Evolutionary conservation across 441 rosid species (phyloP).

Genomic region (Populus trichocarpa): DNA sequence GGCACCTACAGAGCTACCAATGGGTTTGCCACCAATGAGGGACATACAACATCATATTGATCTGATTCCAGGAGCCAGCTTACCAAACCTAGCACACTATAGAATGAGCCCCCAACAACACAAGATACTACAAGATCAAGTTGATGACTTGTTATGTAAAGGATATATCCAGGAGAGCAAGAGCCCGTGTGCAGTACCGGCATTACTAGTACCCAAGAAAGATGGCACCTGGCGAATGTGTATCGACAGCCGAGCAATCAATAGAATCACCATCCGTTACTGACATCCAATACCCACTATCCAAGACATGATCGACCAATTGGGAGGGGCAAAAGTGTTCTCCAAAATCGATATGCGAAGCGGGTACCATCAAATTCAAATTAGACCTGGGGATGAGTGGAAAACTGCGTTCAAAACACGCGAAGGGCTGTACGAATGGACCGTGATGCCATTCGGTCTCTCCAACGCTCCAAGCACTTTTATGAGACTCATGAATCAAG

Average conservation of each 20-base stretch:
- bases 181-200: not conserved
- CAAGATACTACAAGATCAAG: not conserved
- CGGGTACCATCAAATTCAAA: too few species aligned
- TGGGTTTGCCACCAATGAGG: too few species aligned
- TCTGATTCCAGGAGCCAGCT: too few species aligned
- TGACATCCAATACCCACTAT: not conserved
- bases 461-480: not conserved
- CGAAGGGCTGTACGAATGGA: not conserved
- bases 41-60: too few species aligned
- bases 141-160: not conserved
- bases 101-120: too few species aligned
- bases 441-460: too few species aligned
- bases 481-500: too few species aligned
- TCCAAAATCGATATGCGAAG: not conserved
- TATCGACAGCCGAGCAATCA: not conserved
- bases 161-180: not conserved
- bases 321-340: not conserved
- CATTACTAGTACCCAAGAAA: not conserved
- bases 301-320: not conserved
- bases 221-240: not conserved
- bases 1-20: too few species aligned
- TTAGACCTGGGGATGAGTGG: not conserved
- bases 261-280: not conserved
- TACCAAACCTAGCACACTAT: too few species aligned
- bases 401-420: not conserved